Evolutionary conservation across 1,139 yeast genomes (phyloP).

Genomic region (Yamadazyma songkhlaensis): DNA sequence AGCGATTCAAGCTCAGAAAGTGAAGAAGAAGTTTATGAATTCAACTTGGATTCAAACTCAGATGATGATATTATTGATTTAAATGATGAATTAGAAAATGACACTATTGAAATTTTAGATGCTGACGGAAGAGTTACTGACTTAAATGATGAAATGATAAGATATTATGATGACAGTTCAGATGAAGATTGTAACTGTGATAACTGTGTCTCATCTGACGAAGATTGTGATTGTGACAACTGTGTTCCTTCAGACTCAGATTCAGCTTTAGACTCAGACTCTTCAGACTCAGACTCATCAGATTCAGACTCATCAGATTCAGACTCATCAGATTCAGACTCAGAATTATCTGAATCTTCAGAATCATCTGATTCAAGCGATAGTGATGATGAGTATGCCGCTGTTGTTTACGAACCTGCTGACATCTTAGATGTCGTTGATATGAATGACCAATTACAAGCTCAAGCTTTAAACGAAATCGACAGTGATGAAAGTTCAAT

Average conservation of each 20-base stretch:
- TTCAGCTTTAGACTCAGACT: constrained; percentile 2
- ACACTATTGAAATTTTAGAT: constrained; percentile 33
- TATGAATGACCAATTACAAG: constrained; percentile 36
- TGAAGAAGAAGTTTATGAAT: constrained; percentile 23
- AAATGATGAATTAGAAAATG: constrained; percentile 37
- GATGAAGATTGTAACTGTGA: not conserved
- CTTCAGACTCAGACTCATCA: constrained; percentile 3
- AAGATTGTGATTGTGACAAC: not conserved
- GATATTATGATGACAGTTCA: constrained; percentile 30
- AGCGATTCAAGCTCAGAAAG: not conserved
- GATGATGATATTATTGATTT: constrained; percentile 24
- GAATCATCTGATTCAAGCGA: constrained; percentile 8
- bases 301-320: constrained; percentile 3
- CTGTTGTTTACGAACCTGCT: constrained; percentile 24
- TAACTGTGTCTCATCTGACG: constrained; percentile 4
- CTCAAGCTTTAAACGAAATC: constrained; percentile 23
- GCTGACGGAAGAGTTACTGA: constrained; percentile 35
- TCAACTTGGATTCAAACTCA: constrained; percentile 17
- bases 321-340: constrained; percentile 2
- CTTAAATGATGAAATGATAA: constrained; percentile 40
- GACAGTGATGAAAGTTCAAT: constrained; percentile 14
- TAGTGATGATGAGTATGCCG: constrained; percentile 16
- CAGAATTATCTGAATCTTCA: not conserved
- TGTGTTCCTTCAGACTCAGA: not conserved
- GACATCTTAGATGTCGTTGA: constrained; percentile 34